phyloP scores from a whole-genome alignment of 73 alveolate species.

The Stentor coeruleus region DNA sequence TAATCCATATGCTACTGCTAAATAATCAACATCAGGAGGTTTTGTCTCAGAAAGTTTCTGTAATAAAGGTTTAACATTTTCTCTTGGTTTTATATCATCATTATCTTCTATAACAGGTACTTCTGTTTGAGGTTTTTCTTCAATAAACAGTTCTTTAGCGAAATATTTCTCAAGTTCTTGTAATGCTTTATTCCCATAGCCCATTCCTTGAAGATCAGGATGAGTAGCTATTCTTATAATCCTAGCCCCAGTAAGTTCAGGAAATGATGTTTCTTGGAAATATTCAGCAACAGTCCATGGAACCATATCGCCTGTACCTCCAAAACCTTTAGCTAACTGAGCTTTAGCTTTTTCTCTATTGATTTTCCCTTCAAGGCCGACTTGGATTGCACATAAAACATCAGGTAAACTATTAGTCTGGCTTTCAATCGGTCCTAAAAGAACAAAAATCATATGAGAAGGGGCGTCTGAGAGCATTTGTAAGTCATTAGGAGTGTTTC shows the following conservation, averaged over 20 bases:
- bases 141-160: constrained; percentile 65
- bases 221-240: constrained; percentile 99
- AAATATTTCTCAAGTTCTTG: constrained; percentile 79
- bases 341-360: constrained; percentile 69
- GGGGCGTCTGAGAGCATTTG: constrained; percentile 99
- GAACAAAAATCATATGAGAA: constrained; percentile 95
- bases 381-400: constrained; percentile 98
- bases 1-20: constrained; percentile 94
- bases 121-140: constrained; percentile 38
- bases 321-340: constrained; percentile 68
- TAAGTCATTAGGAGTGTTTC: constrained; percentile 99
- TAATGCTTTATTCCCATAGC: constrained; percentile 91
- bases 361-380: constrained; percentile 75
- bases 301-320: constrained; percentile 95
- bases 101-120: constrained; percentile 30
- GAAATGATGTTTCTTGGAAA: constrained; percentile 91
- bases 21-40: constrained; percentile 83
- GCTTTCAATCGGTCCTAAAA: constrained; percentile 82
- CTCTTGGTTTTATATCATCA: constrained; percentile 49
- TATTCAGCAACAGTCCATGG: constrained; percentile 99
- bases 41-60: constrained; percentile 87
- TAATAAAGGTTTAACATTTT: constrained; percentile 81
- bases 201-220: constrained; percentile 97
- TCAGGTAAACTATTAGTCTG: constrained; percentile 88
- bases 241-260: constrained; percentile 93